Conservation (phyloP, 2,329 filamentous ascomycete species). For the Diaporthe humulicola region DNA sequence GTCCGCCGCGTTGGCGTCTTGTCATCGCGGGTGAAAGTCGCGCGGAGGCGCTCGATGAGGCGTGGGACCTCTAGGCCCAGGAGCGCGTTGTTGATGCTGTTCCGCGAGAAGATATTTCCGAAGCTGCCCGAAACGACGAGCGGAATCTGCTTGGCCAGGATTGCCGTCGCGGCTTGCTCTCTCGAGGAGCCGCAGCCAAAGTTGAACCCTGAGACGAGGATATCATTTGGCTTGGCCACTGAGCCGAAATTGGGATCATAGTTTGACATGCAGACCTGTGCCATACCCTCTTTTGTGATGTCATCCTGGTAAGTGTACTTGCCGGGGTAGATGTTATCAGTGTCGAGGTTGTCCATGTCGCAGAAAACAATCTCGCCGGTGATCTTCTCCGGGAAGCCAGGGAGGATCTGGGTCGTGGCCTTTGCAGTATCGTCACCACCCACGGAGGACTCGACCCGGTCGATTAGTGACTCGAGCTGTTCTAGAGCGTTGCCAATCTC, state of each 20-base stretch:
- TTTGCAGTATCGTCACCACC: constrained; percentile 37
- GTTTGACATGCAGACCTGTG: constrained; percentile 93
- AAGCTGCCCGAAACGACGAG: constrained; percentile 87
- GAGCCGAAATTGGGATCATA: constrained; percentile 81
- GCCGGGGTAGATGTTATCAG: constrained; percentile 91
- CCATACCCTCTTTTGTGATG: constrained; percentile 65
- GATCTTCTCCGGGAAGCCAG: constrained; percentile 88
- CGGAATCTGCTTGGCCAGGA: constrained; percentile 83
- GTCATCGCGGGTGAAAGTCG: constrained; percentile 40
- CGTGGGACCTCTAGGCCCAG: constrained; percentile 75
- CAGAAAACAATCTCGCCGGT: constrained; percentile 90
- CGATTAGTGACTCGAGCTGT: constrained; percentile 75
- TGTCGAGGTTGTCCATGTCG: constrained; percentile 87
- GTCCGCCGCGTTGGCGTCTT: constrained; percentile 27
- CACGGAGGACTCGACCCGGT: constrained; percentile 52
- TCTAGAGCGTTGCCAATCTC: constrained; percentile 79
- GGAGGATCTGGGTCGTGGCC: constrained; percentile 48
- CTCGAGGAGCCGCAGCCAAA: constrained; percentile 87
- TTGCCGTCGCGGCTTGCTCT: constrained; percentile 90
- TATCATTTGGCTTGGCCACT: constrained; percentile 77
- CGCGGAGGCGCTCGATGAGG: constrained; percentile 46
- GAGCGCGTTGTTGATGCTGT: constrained; percentile 50
- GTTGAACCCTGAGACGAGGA: constrained; percentile 88
- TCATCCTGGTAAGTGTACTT: constrained; percentile 93
- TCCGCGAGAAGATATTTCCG: constrained; percentile 80